Base-by-base conservation (phyloP, 2,329 filamentous ascomycete species). In the Fusarium stilboides region DNA sequence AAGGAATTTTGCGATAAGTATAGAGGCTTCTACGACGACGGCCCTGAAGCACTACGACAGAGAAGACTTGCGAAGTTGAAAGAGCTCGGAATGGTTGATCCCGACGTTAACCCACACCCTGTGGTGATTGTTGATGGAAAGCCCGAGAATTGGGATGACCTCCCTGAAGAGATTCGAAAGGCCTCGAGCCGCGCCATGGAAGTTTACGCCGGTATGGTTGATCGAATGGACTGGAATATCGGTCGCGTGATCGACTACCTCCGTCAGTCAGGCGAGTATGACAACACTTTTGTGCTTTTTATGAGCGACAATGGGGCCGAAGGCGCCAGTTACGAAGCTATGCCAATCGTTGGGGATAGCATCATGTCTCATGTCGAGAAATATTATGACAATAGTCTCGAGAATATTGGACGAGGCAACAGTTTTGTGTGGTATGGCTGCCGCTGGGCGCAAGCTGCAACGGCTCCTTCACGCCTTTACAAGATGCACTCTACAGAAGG, bases 401-500 rank as follows among this genome's bases (percentile, higher is more conserved):
- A 39, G 7, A 55, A 47, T 37, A 46, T 55, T 6, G 52, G 52
- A 1, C 42, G 42, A 2, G 33, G 33, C 1, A 47, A 55, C 12
- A 46, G 42, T 4, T 47, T 55, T n/a, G 42, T 55, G 6, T 55
- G 42, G 52, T 55, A 55, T 9, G 33, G 52, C 3, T 14, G 22
- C 6, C 19, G 52, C 14, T 55, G 33, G 52, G 52, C 52, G 13
- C 52, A 55, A 14, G 42, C 42, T 6, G 52, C 52, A 14, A 55
- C 52, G 13, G 52, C 52, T 15, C 42, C 52, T 9, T 28, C 20
- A 2, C 24, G 52, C 13, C 14, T 55, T 2, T 55, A 28, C 15
- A 55, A 55, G n/a, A 47, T 39, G 31, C 46, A 37, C 10, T 46
- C 52, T 1, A 40, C 53, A 14, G 34, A 56, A 13, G 52, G 42